Conservation (phyloP, 2,329 filamentous ascomycete species). For the Clathrospora elynae region DNA sequence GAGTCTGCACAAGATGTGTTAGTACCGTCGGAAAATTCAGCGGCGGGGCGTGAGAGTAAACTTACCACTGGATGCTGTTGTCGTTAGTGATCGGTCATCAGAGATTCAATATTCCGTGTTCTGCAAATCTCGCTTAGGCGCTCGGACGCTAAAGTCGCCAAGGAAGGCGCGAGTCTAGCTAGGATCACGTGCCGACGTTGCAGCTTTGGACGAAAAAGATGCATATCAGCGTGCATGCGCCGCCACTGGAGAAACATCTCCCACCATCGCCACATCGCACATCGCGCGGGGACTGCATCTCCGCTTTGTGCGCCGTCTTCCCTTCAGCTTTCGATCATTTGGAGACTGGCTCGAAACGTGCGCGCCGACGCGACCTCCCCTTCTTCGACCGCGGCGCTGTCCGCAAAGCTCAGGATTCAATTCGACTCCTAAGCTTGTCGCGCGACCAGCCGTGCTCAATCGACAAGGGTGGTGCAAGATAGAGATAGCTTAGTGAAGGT, state of each 20-base stretch:
- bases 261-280: constrained; percentile 36
- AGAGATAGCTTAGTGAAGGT: constrained; percentile 7
- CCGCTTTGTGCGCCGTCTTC: constrained; percentile 25
- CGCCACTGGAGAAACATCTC: constrained; percentile 26
- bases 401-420: constrained; percentile 33
- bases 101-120: constrained; percentile 15
- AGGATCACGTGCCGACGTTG: constrained; percentile 9
- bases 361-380: constrained; percentile 32
- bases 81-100: constrained; percentile 31
- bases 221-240: constrained; percentile 31
- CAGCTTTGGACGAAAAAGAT: constrained; percentile 22
- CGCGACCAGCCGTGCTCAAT: constrained; percentile 19
- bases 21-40: constrained; percentile 16
- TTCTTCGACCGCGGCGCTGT: constrained; percentile 28
- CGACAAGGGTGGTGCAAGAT: constrained; percentile 13
- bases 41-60: constrained; percentile 23
- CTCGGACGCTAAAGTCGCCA: constrained; percentile 17
- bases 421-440: constrained; percentile 28
- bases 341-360: constrained; percentile 15
- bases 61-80: constrained; percentile 45
- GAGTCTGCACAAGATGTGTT: constrained; percentile 21
- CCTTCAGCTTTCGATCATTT: constrained; percentile 15
- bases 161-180: neutral
- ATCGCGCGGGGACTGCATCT: constrained; percentile 35
- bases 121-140: constrained; percentile 12